phyloP scores from a whole-genome alignment of 2,329 filamentous ascomycete species.

The Monosporascus cannonballus region DNA sequence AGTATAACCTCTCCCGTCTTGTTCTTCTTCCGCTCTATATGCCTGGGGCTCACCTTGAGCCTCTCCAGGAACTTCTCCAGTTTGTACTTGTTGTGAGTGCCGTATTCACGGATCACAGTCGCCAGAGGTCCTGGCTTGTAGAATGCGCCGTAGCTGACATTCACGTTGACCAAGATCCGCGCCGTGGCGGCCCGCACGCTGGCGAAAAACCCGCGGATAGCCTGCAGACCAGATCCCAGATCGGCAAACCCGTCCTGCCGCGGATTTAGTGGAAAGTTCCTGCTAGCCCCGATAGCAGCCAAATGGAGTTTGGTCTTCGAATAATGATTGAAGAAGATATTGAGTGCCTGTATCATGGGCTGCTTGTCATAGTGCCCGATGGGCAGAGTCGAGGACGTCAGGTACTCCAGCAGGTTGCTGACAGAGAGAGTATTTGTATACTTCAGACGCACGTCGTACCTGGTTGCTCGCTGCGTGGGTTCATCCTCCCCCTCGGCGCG shows the following conservation, averaged over 20 bases:
- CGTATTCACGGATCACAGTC: conserved; percentile 7
- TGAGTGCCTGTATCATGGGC: conserved; percentile 15
- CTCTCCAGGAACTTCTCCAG: conserved; percentile 32
- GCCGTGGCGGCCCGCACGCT: conserved; percentile 27
- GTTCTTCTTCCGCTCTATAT: conserved; percentile 28
- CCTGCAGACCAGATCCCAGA: conserved; percentile 22
- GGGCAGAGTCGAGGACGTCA: conserved; percentile 19
- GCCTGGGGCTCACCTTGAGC: conserved; percentile 32
- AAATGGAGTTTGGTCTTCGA: conserved; percentile 19
- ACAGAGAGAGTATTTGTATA: conserved; percentile 20
- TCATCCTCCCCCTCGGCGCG: conserved; percentile 24
- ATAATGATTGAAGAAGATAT: conserved; percentile 26
- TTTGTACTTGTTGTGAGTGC: conserved; percentile 1
- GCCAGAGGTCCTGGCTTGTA: conserved; percentile 21
- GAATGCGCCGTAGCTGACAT: conserved; percentile 29
- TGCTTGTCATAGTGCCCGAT: conserved; percentile 17
- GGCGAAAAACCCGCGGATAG: conserved; percentile 28
- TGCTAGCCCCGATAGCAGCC: conserved; percentile 23
- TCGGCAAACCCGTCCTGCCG: conserved; percentile 4
- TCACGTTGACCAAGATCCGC: conserved; percentile 30
- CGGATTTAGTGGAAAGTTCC: conserved; percentile 19
- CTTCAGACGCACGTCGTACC: conserved; percentile 17
- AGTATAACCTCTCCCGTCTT: conserved; percentile 24
- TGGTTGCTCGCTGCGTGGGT: conserved; percentile 7
- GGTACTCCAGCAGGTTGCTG: conserved; percentile 17